phyloP scores from a whole-genome alignment of 2,329 filamentous ascomycete species.

The Fusarium coffeatum region DNA sequence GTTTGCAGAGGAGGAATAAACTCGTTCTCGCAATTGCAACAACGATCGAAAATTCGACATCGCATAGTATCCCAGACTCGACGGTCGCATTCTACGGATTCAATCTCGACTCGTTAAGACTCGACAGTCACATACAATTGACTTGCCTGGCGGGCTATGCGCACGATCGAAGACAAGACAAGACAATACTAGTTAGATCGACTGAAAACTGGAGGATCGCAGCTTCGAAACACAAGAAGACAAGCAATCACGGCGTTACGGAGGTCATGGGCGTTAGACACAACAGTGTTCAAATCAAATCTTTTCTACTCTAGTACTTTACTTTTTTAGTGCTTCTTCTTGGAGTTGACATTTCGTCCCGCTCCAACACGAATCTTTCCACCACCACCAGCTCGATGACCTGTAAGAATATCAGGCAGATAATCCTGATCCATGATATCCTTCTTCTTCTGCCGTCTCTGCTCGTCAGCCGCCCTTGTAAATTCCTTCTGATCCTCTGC shows the following conservation, averaged over 20 bases:
- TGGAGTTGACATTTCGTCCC: constrained; percentile 87
- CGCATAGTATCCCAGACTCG: too few species aligned
- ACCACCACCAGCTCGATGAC: constrained; percentile 72
- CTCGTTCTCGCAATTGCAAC: neutral
- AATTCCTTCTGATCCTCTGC: constrained; percentile 98
- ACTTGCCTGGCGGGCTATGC: too few species aligned
- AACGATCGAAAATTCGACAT: neutral
- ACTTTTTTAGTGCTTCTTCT: constrained; percentile 63
- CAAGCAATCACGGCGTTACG: constrained; percentile 29
- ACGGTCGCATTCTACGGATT: neutral
- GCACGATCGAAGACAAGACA: too few species aligned
- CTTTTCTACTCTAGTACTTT: constrained; percentile 8
- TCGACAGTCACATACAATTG: too few species aligned
- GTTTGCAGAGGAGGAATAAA: constrained; percentile 41
- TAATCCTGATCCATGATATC: constrained; percentile 97
- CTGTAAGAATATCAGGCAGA: constrained; percentile 84
- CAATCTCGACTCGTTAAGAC: neutral
- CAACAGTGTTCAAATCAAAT: constrained; percentile 30
- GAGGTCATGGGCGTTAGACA: constrained; percentile 38
- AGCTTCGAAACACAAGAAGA: neutral
- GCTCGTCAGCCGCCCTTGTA: constrained; percentile 69
- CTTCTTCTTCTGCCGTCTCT: constrained; percentile 75
- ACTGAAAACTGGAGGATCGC: neutral
- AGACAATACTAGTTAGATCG: neutral
- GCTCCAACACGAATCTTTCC: constrained; percentile 84